Evolutionary conservation across 75 land plant genomes (phyloP), one percentile per base, ranked within the genome.

Genomic region (Selaginella tamariscina): DNA sequence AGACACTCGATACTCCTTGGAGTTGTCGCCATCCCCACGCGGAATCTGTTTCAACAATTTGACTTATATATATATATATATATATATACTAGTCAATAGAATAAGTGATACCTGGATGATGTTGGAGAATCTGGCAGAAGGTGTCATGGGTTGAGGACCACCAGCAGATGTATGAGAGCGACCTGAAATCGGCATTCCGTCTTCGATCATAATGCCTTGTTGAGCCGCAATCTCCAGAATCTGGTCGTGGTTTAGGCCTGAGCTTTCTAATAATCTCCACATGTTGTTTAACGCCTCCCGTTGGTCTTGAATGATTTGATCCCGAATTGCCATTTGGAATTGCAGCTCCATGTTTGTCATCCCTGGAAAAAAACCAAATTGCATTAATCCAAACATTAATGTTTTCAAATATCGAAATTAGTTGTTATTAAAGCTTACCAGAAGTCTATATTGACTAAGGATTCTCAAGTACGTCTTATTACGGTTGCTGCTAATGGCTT

Each of bases 261-360:
- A 75, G 13, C 82, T 80, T 68, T 76, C 77, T 31, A 91, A 82
- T 68, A 91, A 70, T 32, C 73, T 66, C 97, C 97, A 91, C 68
- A 91, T 74, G 67, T 88, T 91, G 65, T 70, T 81, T 1, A 81
- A 79, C 27, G 88, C 76, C 73, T 91, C 97, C 68, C 83, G 70
- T 68, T 88, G 97, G 54, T 82, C 84, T 63, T 91, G 79, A 32
- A 91, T 88, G 55, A 91, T 78, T 71, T 91, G 97, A 78, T 91
- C 97, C 2, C 97, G 74, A 65, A 91, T 79, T 32, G 97, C 97
- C 65, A 91, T 85, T 74, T 91, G 89, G 70, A 91, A 83, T 76
- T 91, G 97, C 44, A 91, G 93, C 71, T 91, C 89, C 33, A 82
- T 80, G 68, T 91, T 91, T 27, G 86, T 79, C 83, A 91, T 88